phyloP scores from a whole-genome alignment of 352 stramenopile genomes.

The Pythium brassicae region DNA sequence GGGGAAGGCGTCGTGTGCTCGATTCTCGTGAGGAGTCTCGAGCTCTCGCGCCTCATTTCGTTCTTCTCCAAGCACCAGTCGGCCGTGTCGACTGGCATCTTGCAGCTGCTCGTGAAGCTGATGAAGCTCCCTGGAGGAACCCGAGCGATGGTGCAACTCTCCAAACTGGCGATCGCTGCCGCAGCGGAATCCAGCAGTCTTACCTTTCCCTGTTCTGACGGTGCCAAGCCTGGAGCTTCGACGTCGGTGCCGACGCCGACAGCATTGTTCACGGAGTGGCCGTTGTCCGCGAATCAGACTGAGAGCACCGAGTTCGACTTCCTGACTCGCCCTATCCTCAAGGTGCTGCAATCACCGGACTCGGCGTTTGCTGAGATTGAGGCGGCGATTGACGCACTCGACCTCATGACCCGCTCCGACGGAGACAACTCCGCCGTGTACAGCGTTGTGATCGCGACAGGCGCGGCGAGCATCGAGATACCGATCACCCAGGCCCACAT shows the following conservation, averaged over 20 bases:
- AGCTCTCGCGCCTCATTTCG: slow-evolving; percentile 21
- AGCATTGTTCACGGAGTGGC: slow-evolving; percentile 5
- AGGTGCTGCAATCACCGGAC: slow-evolving; percentile 2
- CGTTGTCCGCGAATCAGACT: background rate
- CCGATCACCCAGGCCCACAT: slow-evolving; percentile 22
- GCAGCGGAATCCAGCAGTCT: background rate
- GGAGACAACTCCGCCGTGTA: slow-evolving; percentile 10
- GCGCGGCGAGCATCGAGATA: background rate
- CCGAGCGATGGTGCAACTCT: slow-evolving; percentile 26
- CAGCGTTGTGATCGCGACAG: background rate
- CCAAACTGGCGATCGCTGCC: slow-evolving; percentile 3
- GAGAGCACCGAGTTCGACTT: slow-evolving; percentile 1
- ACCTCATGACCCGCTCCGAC: slow-evolving; percentile 8
- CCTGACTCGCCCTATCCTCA: slow-evolving; percentile 3
- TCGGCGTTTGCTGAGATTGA: slow-evolving; percentile 8
- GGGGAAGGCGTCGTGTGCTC: slow-evolving; percentile 28
- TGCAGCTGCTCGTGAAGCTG: slow-evolving; percentile 25
- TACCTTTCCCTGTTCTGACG: background rate
- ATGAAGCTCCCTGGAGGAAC: slow-evolving; percentile 27
- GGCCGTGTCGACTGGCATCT: slow-evolving; percentile 27
- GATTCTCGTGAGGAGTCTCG: slow-evolving; percentile 23
- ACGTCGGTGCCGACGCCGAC: background rate
- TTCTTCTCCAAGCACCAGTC: slow-evolving; percentile 18
- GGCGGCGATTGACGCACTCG: slow-evolving; percentile 2
- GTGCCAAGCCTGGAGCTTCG: background rate